Conservation (phyloP, 1,284 basidiomycete species). For the Heterobasidion occidentale region DNA sequence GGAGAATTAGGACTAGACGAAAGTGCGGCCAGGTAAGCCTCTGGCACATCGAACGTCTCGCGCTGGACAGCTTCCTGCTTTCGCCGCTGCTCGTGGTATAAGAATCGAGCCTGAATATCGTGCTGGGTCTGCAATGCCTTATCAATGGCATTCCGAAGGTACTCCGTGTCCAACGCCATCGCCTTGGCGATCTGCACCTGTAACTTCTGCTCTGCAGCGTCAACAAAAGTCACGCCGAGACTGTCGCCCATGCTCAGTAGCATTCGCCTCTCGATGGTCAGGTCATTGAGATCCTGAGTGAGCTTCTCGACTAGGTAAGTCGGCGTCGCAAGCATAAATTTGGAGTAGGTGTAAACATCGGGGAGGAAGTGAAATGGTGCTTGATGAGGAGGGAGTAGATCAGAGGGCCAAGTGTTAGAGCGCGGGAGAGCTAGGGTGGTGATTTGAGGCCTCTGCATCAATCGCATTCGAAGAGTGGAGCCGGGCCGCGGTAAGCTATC, state of each 20-base stretch:
- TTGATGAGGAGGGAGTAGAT: constrained; percentile 82
- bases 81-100: constrained; percentile 13
- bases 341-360: constrained; percentile 83
- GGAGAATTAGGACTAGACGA: background rate
- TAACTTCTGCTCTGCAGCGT: constrained; percentile 71
- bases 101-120: constrained; percentile 34
- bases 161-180: constrained; percentile 58
- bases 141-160: constrained; percentile 48
- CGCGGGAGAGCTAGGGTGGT: constrained; percentile 94
- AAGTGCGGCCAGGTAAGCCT: constrained; percentile 42
- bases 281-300: constrained; percentile 65
- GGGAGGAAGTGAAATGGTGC: constrained; percentile 96
- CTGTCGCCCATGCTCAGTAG: constrained; percentile 64
- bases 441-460: constrained; percentile 90
- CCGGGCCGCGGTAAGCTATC: constrained; percentile 38
- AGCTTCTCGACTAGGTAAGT: constrained; percentile 74
- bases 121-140: constrained; percentile 53
- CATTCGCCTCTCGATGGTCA: constrained; percentile 60
- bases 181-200: constrained; percentile 75
- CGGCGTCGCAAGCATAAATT: constrained; percentile 95
- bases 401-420: constrained; percentile 89
- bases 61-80: constrained; percentile 5
- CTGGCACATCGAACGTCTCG: constrained; percentile 29
- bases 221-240: constrained; percentile 75
- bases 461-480: constrained; percentile 71